phyloP scores from a whole-genome alignment of 2,329 filamentous ascomycete genomes.

The Nectriaceae sp. region DNA sequence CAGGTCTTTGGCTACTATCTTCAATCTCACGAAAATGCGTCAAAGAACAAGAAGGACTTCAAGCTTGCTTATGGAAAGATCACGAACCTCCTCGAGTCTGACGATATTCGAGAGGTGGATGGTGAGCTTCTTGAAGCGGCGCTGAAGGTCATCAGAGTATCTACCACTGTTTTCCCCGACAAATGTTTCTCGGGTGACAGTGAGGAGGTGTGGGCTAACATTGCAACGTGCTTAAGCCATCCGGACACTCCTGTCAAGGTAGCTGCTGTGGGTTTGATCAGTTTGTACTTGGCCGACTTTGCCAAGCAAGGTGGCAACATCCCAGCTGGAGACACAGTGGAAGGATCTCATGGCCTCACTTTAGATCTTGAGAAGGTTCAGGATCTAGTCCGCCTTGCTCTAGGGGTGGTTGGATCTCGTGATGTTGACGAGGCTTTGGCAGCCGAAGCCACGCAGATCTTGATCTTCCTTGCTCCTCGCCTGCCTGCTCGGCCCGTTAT shows the following conservation, averaged over 20 bases:
- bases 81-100: constrained; percentile 53
- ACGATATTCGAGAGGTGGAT: constrained; percentile 55
- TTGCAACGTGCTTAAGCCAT: constrained; percentile 71
- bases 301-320: constrained; percentile 59
- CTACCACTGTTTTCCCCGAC: constrained; percentile 67
- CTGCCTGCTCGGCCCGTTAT: constrained; percentile 42
- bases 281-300: constrained; percentile 79
- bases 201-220: constrained; percentile 68
- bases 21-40: constrained; percentile 61
- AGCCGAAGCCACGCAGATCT: constrained; percentile 75
- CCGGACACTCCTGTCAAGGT: constrained; percentile 75
- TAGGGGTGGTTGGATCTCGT: constrained; percentile 59
- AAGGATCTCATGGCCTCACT: constrained; percentile 70
- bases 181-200: constrained; percentile 62
- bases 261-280: constrained; percentile 72
- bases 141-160: constrained; percentile 67
- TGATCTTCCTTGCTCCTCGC: constrained; percentile 75
- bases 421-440: constrained; percentile 75
- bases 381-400: constrained; percentile 53
- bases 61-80: constrained; percentile 60
- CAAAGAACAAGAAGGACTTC: constrained; percentile 68
- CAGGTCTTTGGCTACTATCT: constrained; percentile 85
- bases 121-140: constrained; percentile 76
- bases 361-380: constrained; percentile 66
- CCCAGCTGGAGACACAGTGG: constrained; percentile 56